Conservation (phyloP, 2,329 filamentous ascomycete species). For the Ophiocordyceps sinensis region DNA sequence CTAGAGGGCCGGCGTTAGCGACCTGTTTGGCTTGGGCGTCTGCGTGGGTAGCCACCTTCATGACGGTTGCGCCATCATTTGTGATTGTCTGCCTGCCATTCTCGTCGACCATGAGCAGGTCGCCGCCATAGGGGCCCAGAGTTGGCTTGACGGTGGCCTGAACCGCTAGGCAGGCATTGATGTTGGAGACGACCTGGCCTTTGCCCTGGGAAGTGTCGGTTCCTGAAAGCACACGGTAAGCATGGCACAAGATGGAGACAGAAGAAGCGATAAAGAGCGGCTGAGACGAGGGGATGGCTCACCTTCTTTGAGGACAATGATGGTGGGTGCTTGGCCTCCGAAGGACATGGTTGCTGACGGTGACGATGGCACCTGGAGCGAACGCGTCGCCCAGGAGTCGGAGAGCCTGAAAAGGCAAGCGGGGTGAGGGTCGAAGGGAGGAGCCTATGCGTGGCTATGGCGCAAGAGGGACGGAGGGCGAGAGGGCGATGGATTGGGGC, state of each 20-base stretch:
- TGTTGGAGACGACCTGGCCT: slow-evolving; percentile 93
- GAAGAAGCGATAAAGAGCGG: not conserved
- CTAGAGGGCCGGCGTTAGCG: slow-evolving; percentile 25
- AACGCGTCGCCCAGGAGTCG: too few species aligned
- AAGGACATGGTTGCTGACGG: slow-evolving; percentile 60
- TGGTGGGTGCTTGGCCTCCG: slow-evolving; percentile 92
- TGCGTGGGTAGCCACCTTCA: slow-evolving; percentile 54
- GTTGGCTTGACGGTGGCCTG: slow-evolving; percentile 94
- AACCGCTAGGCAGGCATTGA: slow-evolving; percentile 93
- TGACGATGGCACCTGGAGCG: not conserved
- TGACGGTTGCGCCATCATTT: slow-evolving; percentile 96
- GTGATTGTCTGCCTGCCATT: slow-evolving; percentile 97
- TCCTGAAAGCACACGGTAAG: slow-evolving; percentile 35
- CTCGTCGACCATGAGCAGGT: slow-evolving; percentile 86
- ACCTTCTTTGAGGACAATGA: slow-evolving; percentile 97
- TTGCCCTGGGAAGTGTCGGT: slow-evolving; percentile 96
- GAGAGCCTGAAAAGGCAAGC: too few species aligned
- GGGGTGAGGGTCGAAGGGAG: too few species aligned
- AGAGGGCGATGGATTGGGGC: not conserved
- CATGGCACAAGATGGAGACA: not conserved
- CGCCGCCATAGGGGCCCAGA: slow-evolving; percentile 89
- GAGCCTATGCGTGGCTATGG: not conserved
- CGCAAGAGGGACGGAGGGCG: not conserved
- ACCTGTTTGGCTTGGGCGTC: not conserved
- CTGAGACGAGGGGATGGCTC: slow-evolving; percentile 19